phyloP scores from a whole-genome alignment of 176 grass and related monocot genomes.

The Lolium perenne region DNA sequence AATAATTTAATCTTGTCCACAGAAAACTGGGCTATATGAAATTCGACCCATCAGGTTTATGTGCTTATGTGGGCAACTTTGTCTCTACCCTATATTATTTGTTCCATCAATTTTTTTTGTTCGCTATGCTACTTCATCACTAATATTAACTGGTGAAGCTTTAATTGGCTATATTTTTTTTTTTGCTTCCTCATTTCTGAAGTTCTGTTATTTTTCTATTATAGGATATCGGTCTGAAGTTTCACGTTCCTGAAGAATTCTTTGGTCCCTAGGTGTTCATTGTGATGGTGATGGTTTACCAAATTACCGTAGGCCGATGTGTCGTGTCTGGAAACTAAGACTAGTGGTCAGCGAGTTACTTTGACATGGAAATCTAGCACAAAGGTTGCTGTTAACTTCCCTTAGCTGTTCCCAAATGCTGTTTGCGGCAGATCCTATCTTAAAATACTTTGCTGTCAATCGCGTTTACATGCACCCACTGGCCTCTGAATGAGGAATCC shows the following conservation, averaged over 20 bases:
- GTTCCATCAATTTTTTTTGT: neutral
- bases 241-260: constrained; percentile 77
- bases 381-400: neutral
- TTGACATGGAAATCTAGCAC: neutral
- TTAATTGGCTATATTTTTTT: constrained; percentile 16
- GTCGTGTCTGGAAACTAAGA: neutral
- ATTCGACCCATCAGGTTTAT: neutral
- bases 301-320: neutral
- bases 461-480: neutral
- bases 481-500: neutral
- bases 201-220: constrained; percentile 25
- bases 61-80: neutral
- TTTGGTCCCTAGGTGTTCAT: constrained; percentile 41
- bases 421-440: neutral
- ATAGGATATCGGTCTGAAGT: constrained; percentile 75
- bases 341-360: neutral
- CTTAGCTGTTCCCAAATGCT: neutral
- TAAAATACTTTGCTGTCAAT: neutral
- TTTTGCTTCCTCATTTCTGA: constrained; percentile 10
- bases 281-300: constrained; percentile 23
- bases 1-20: neutral
- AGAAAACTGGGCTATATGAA: constrained; percentile 10
- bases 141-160: neutral
- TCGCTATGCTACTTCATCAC: neutral
- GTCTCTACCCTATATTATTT: neutral